Conservation (phyloP, 2,329 filamentous ascomycete species). For the Dactylellina cionopaga region DNA sequence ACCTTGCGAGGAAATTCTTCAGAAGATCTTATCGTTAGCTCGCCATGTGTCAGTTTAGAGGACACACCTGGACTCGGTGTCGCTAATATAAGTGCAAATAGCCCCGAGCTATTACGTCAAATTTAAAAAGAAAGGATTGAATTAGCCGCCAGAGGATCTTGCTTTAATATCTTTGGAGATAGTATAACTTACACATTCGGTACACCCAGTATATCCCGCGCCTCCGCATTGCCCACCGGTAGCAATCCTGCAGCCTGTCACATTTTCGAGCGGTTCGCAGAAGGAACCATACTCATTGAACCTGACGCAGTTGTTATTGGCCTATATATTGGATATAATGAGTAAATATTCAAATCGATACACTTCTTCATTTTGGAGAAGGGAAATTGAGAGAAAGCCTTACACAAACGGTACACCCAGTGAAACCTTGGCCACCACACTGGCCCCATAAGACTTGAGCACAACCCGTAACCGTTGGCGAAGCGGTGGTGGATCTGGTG, state of each 20-base stretch:
- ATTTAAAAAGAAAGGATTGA: no score
- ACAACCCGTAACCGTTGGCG: constrained; percentile 5
- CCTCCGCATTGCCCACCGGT: constrained; percentile 15
- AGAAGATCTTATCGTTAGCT: no score
- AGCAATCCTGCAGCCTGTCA: constrained; percentile 9
- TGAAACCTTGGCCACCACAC: constrained; percentile 18
- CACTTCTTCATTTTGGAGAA: background rate
- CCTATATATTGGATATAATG: background rate
- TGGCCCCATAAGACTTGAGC: constrained; percentile 1
- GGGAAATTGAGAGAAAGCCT: background rate
- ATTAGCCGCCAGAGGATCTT: background rate
- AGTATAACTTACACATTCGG: constrained; percentile 20
- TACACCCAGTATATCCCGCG: constrained; percentile 11
- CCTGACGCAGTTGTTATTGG: constrained; percentile 7
- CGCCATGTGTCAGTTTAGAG: background rate
- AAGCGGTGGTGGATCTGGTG: background rate
- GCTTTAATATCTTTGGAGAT: background rate
- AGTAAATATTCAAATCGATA: no score
- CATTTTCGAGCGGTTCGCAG: constrained; percentile 14
- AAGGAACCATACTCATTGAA: constrained; percentile 24
- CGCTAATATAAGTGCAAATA: background rate
- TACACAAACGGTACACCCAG: constrained; percentile 28
- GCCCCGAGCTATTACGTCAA: constrained; percentile 21
- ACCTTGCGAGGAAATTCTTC: no score
- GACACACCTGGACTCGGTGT: background rate